phyloP scores from a whole-genome alignment of 192 early-diverging fungal genomes.

The Thamnidium elegans region DNA sequence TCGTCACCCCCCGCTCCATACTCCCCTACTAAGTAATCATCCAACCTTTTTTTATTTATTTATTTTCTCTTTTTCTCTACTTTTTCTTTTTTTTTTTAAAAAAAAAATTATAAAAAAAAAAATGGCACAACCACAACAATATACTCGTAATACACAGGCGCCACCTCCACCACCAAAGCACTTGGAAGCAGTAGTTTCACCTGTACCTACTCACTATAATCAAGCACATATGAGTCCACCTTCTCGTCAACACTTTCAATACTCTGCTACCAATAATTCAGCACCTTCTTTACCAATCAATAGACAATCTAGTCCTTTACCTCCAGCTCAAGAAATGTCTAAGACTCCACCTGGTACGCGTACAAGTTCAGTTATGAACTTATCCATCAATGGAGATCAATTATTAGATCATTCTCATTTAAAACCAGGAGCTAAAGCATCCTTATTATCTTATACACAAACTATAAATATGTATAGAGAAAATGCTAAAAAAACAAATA shows the following conservation, averaged over 20 bases:
- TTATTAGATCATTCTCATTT: conserved; percentile 56
- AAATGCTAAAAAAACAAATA: conserved; percentile 66
- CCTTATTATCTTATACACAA: conserved; percentile 51
- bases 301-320: conserved; percentile 7
- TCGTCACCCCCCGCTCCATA: too few species aligned
- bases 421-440: conserved; percentile 55
- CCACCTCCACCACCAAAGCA: conserved; percentile 9
- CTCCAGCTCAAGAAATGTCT: not conserved
- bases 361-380: conserved; percentile 26
- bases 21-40: too few species aligned
- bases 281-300: conserved; percentile 15
- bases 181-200: conserved; percentile 8
- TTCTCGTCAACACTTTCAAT: conserved; percentile 4
- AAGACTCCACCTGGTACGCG: conserved; percentile 27
- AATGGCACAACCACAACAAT: conserved; percentile 18
- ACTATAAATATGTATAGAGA: conserved; percentile 59
- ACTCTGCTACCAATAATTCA: conserved; percentile 4
- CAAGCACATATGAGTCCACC: not conserved
- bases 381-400: conserved; percentile 27
- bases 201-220: not conserved
- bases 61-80: not conserved
- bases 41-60: too few species aligned
- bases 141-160: not conserved
- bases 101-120: too few species aligned
- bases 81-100: conserved; percentile 1